A percentile compares a stretch with the other conserved stretches of the same genome.
phyloP scores from a whole-genome alignment of 2,329 filamentous ascomycete genomes.

The Parasarocladium wereldwijsianum region DNA sequence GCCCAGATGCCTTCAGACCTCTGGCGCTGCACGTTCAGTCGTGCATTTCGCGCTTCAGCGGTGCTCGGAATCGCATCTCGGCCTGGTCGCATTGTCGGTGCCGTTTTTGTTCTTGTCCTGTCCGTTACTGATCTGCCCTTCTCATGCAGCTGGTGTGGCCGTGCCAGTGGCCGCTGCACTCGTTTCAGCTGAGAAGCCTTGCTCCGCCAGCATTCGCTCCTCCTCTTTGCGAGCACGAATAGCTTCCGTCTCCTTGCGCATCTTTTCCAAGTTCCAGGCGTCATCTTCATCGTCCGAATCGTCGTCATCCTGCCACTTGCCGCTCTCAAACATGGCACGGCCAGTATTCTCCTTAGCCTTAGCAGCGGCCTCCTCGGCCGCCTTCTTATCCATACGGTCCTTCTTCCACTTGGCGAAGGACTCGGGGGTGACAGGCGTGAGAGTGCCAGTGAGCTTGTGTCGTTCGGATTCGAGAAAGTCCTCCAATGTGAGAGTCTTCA shows the following conservation, averaged over 20 bases:
- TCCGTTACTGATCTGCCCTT: not conserved
- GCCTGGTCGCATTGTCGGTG: not conserved
- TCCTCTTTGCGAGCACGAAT: conserved; percentile 63
- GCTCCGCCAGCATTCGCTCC: conserved; percentile 41
- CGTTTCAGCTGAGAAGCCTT: too few relatives aligned
- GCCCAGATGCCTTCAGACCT: too few relatives aligned
- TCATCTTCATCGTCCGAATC: conserved; percentile 51
- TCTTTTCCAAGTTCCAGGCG: conserved; percentile 68
- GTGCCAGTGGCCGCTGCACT: too few relatives aligned
- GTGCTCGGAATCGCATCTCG: conserved; percentile 6
- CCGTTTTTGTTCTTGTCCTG: not conserved
- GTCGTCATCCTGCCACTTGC: conserved; percentile 67
- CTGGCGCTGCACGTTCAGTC: conserved; percentile 9
- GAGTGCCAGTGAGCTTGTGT: conserved; percentile 79
- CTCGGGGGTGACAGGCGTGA: conserved; percentile 90
- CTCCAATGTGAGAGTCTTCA: conserved; percentile 88
- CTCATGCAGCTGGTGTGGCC: not conserved
- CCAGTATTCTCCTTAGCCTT: conserved; percentile 93
- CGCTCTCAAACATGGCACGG: conserved; percentile 88
- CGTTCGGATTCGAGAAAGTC: conserved; percentile 95
- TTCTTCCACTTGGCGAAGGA: conserved; percentile 96
- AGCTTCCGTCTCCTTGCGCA: conserved; percentile 74
- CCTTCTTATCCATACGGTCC: conserved; percentile 87
- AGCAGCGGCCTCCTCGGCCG: conserved; percentile 78
- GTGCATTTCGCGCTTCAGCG: not conserved